These are phyloP conservation scores for Smittium culicis DNA, from an alignment of 371 early-diverging fungal genomes.

Conservation along the genomic window DNA sequence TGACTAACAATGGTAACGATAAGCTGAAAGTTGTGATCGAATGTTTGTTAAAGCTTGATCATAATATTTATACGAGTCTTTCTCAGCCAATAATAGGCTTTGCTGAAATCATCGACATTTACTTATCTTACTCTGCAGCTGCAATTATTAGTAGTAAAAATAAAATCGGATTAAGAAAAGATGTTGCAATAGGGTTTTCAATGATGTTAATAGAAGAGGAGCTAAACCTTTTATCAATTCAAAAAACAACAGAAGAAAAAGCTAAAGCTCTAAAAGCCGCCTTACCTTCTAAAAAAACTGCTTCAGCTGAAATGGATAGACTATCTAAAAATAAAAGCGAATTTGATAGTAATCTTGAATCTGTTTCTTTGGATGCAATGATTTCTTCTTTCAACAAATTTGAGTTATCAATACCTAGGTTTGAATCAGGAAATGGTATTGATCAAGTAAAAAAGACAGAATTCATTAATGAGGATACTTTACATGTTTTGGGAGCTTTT, in stretches of 20 bases:
- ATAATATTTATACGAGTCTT: too few relatives aligned
- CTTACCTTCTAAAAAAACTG: background rate
- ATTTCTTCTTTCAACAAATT: background rate
- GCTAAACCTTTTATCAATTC: background rate
- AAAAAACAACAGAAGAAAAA: background rate
- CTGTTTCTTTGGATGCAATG: background rate
- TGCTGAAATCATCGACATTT: conserved; percentile 23
- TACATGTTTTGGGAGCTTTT: conserved; percentile 7
- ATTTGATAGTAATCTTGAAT: too few relatives aligned
- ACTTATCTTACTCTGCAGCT: conserved; percentile 29
- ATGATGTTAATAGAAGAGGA: conserved; percentile 4
- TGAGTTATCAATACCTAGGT: background rate
- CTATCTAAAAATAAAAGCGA: background rate
- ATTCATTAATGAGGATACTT: background rate
- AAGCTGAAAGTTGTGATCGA: background rate
- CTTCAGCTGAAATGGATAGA: background rate
- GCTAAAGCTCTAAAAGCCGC: background rate
- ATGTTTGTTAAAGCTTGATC: background rate
- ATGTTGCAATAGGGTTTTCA: conserved; percentile 7
- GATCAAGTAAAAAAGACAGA: background rate
- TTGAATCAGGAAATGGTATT: background rate
- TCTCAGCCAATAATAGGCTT: conserved; percentile 18
- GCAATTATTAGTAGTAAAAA: conserved; percentile 18
- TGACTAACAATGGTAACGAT: background rate
- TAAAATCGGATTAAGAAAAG: too few relatives aligned